Conservation (phyloP, 192 early-diverging fungal species). For the Entomortierella parvispora region DNA sequence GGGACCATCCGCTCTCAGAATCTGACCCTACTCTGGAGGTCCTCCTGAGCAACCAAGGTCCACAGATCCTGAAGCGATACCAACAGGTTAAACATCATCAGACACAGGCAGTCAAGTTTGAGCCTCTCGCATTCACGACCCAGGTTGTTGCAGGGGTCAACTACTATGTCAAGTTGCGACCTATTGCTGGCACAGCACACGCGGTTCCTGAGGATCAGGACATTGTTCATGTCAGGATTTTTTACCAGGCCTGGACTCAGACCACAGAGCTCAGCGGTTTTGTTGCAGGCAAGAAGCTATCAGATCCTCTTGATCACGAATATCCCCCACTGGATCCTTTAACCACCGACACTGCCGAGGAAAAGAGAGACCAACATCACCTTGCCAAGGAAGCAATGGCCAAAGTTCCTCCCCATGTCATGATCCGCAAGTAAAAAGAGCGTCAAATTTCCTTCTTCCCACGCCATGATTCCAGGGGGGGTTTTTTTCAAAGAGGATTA, state of each 20-base stretch:
- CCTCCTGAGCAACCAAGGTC: background rate
- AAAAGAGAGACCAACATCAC: background rate
- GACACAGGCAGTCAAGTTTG: background rate
- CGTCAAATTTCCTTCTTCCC: no score
- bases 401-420: no score
- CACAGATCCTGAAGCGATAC: conserved; percentile 7
- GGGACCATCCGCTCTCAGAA: conserved; percentile 8
- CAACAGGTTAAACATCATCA: background rate
- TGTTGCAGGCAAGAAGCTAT: conserved; percentile 1
- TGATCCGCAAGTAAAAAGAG: no score
- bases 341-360: background rate
- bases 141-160: conserved; percentile 33
- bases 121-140: conserved; percentile 17
- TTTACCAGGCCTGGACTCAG: conserved; percentile 13
- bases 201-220: background rate
- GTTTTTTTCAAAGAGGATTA: background rate
- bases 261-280: conserved; percentile 6
- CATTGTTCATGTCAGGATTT: conserved; percentile 31
- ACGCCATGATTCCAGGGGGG: no score
- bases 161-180: conserved; percentile 31
- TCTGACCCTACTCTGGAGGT: conserved; percentile 9
- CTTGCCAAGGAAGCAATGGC: no score
- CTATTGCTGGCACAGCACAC: background rate
- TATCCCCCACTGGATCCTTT: background rate
- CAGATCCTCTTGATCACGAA: conserved; percentile 2